Base-by-base conservation (phyloP, 768 basidiomycete species). In the Russula sp. region DNA sequence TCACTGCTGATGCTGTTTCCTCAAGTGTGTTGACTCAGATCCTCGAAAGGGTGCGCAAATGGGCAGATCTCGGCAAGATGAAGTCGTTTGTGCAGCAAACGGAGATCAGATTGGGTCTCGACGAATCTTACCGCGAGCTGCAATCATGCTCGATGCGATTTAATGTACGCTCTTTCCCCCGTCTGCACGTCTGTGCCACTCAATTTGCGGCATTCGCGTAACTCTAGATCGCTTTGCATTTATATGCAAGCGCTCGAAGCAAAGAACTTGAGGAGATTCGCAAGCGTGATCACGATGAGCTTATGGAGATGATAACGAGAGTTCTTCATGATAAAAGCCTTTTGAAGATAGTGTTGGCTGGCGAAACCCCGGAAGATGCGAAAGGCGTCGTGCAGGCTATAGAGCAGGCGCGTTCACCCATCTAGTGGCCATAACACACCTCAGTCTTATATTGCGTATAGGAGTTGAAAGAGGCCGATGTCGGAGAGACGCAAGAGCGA, bases 81-180 rank as follows among this genome's bases (percentile, higher is more conserved):
- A 48, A 27, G 60, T 59, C 64, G 8, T 58, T 68, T 20, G 49
- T 67, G 4, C 55, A 66, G 37, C 67, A 68, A 47, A 60, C 59
- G 1, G 65, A 66, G 35, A 68, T 68, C 54, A 67, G 20, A 22
- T 4, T 45, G 11, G 67, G 55, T 7, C 57, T 68, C 7, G 67
- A 68, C 14, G 45, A 57, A 16, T 66, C 64, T n/a, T 67, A 68
- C 11, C 61, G 22, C 53, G 67, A 68, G 61, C 18, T 68, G 35
- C 53, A 63, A 1, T 8, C 55, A 6, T 63, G 61, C 32, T 56
- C 60, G 8, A 31, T 49, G 35, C 52, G 18, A 27, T 68, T 68
- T 45, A 67, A 68, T 14, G 67, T 68, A 39, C 42, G 66, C 34
- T 8, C 11, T n/a, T 14, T 34, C 27, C 16, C 2, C 22, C 1